Evolutionary conservation across 2,329 filamentous ascomycete genomes (phyloP), one percentile per base, ranked within the genome.

Genomic region (Sporothrix mexicana): DNA sequence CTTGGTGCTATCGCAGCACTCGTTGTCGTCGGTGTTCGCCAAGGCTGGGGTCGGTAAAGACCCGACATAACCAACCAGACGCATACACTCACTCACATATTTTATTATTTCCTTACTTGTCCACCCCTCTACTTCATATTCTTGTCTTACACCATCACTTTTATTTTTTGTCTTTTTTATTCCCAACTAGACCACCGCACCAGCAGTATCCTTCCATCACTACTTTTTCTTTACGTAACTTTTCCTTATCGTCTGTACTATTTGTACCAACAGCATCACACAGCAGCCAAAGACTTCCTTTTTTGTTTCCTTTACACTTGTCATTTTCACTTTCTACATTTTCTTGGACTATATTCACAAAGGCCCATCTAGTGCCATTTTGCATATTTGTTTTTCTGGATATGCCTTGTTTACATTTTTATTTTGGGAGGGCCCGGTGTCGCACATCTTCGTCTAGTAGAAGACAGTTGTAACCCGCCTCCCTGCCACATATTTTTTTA

Each of bases 1-100:
- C 80, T 89, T 23, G 86, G 84, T 47, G 88, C 86, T 41, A 80
- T 88, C 41, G 78, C 85, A 45, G 84, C 86, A 12, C 82, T 90
- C 66, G 83, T 84, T 20, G 82, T 89, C 25, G 79, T 89, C 17
- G 87, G 87, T 62, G 80, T 86, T n/a, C 81, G 81, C 69, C 82
- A 88, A 74, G 82, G 82, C 73, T 89, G 86, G 86, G 82, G 77
- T 1, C 75, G 66, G 23, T 71, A 53, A 59, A 20, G 10, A 15
- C 36, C 49, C 15, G n/a, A 20, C 9, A 10, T 67, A 2, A 20
- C 5, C 47, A 7, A 36, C 45, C 47, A 67, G 10, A 7, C 43
- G 17, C 49, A 12, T 36, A 43, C 67, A 23, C 49, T 68, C 47
- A 25, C 66, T 41, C 17, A 53, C 15, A 49, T 8, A 68, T 13